Evolutionary conservation across 129 eudicot genomes (phyloP).

Genomic region (Flaveria brownii): DNA sequence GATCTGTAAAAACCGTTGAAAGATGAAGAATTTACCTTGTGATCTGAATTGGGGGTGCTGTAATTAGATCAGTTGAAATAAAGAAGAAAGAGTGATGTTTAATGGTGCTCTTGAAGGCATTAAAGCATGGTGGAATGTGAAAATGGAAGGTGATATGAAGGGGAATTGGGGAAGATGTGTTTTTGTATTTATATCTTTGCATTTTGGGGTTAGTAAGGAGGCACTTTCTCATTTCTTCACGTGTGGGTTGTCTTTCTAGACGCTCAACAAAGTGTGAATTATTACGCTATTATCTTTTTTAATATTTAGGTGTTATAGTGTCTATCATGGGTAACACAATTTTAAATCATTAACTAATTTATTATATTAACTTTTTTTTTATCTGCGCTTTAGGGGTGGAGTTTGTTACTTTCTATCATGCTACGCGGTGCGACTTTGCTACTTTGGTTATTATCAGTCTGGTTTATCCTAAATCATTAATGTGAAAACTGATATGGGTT

Average conservation of each 20-base stretch:
- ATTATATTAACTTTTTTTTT: no score
- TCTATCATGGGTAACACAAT: no score
- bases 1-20: conserved; percentile 19
- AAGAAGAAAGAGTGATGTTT: conserved; percentile 14
- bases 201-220: conserved; percentile 25
- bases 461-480: no score
- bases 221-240: conserved; percentile 27
- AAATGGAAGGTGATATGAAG: conserved; percentile 16
- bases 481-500: no score
- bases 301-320: no score
- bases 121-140: conserved; percentile 17
- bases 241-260: conserved; percentile 10
- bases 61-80: conserved; percentile 5
- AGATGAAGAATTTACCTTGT: conserved; percentile 20
- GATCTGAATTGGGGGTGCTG: conserved; percentile 17
- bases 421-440: no score
- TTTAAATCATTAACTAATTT: no score
- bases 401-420: no score
- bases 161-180: conserved; percentile 11
- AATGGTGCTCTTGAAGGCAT: conserved; percentile 6
- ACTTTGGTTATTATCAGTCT: no score
- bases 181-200: conserved; percentile 29
- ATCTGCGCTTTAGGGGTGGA: no score
- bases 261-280: no score
- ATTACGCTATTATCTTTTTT: no score